These are phyloP conservation scores for Cladosporium sp. DNA, from an alignment of 2,329 filamentous ascomycete genomes.

Conservation along the genomic window DNA sequence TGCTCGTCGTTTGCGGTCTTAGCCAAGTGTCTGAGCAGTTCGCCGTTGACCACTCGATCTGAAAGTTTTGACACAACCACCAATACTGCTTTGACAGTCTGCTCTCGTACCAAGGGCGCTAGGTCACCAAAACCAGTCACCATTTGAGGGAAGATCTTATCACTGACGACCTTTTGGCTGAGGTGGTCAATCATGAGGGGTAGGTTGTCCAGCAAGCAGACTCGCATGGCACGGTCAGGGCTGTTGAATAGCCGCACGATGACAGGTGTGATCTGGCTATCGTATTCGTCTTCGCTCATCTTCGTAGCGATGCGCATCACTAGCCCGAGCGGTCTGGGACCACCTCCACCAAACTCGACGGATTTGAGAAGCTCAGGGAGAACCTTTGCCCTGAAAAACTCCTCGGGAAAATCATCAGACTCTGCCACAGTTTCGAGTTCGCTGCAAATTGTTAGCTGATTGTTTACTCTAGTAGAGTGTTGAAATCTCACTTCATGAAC, in stretches of 20 bases:
- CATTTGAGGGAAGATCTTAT: slow-evolving; percentile 94
- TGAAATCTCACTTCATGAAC: slow-evolving; percentile 64
- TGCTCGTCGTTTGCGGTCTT: slow-evolving; percentile 98
- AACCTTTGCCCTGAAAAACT: slow-evolving; percentile 97
- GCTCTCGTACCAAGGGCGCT: slow-evolving; percentile 86
- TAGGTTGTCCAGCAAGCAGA: slow-evolving; percentile 84
- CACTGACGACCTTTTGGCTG: slow-evolving; percentile 82
- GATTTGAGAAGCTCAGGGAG: slow-evolving; percentile 95
- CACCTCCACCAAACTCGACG: slow-evolving; percentile 95
- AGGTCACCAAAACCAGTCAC: slow-evolving; percentile 93
- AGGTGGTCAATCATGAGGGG: slow-evolving; percentile 88
- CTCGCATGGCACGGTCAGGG: slow-evolving; percentile 85
- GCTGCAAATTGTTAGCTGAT: slow-evolving; percentile 30
- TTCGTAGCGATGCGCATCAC: slow-evolving; percentile 90
- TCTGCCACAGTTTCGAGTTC: slow-evolving; percentile 69
- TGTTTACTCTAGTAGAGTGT: too few relatives aligned
- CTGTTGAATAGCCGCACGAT: slow-evolving; percentile 83
- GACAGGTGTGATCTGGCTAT: slow-evolving; percentile 75
- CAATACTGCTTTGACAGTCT: slow-evolving; percentile 91
- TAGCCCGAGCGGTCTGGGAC: slow-evolving; percentile 80
- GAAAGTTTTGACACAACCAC: slow-evolving; percentile 83
- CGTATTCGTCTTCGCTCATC: slow-evolving; percentile 84
- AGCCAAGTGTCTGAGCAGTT: slow-evolving; percentile 81
- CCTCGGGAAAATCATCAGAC: slow-evolving; percentile 91
- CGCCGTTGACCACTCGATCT: slow-evolving; percentile 88